These are phyloP conservation scores for Isabelozyma gotoi DNA, from an alignment of 805 yeast genomes.

Conservation along the genomic window DNA sequence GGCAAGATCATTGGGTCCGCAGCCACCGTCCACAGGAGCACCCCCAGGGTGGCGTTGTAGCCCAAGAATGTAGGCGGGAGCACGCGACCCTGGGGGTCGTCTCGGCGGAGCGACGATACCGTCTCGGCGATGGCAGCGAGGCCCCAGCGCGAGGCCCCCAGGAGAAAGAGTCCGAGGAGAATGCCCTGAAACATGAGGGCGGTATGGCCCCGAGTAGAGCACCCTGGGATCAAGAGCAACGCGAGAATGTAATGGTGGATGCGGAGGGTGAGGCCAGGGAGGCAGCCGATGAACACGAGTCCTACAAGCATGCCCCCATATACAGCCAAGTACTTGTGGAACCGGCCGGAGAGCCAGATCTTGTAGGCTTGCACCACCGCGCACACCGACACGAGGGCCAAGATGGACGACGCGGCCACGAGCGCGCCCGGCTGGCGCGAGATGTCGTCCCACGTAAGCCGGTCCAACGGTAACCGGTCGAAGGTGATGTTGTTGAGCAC, in stretches of 20 bases:
- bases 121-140: constrained; percentile 88
- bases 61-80: constrained; percentile 51
- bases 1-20: no score
- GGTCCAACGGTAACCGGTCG: constrained; percentile 84
- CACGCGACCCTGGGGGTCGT: constrained; percentile 63
- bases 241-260: constrained; percentile 82
- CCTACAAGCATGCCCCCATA: constrained; percentile 49
- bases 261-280: constrained; percentile 73
- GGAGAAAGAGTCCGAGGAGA: constrained; percentile 71
- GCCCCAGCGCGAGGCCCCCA: constrained; percentile 93
- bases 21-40: constrained; percentile 36
- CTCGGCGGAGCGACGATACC: constrained; percentile 59
- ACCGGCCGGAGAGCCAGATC: constrained; percentile 76
- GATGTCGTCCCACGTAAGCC: constrained; percentile 72
- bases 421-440: constrained; percentile 76
- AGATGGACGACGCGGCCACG: constrained; percentile 56
- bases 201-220: constrained; percentile 68
- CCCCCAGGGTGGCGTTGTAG: constrained; percentile 25
- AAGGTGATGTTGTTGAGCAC: constrained; percentile 83
- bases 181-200: constrained; percentile 83
- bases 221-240: constrained; percentile 76
- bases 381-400: constrained; percentile 47
- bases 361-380: constrained; percentile 72
- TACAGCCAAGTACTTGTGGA: constrained; percentile 54
- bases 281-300: constrained; percentile 41